Percentiles rank a stretch among this genome's conserved stretches.
phyloP scores from a whole-genome alignment of 441 rosid genomes.

The Jatropha multifida region DNA sequence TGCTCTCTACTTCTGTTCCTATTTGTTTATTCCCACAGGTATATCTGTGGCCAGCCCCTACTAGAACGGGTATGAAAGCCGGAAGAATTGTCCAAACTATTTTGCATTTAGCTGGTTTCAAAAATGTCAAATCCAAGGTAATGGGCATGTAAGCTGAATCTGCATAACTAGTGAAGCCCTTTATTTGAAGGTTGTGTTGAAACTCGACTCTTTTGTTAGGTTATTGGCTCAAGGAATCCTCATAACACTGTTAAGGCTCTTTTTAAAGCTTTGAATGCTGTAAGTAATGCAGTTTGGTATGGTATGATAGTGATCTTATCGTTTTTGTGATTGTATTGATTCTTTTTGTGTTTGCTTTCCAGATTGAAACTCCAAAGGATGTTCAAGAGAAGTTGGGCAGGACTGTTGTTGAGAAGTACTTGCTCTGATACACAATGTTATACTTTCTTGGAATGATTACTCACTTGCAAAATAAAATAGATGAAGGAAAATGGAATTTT shows the following conservation, averaged over 20 bases:
- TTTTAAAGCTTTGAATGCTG: conserved; percentile 86
- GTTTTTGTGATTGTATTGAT: neutral
- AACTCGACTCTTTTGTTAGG: conserved; percentile 38
- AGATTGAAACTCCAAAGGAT: conserved; percentile 96
- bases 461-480: neutral
- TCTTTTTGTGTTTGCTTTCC: conserved; percentile 13
- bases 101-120: conserved; percentile 80
- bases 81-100: conserved; percentile 80
- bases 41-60: conserved; percentile 90
- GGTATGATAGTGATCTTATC: neutral
- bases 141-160: conserved; percentile 11
- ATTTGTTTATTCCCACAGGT: conserved; percentile 36
- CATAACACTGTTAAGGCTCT: conserved; percentile 88
- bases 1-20: neutral
- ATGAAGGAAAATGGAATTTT: neutral
- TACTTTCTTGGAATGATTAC: neutral
- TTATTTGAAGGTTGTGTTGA: neutral
- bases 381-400: conserved; percentile 90
- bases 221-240: conserved; percentile 90
- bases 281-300: conserved; percentile 37
- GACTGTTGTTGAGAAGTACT: conserved; percentile 81
- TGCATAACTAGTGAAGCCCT: neutral
- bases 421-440: conserved; percentile 37
- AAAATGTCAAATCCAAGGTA: conserved; percentile 95
- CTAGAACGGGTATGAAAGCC: conserved; percentile 86